Evolutionary conservation across 2,329 filamentous ascomycete species (phyloP).

Genomic region (Fusarium marasasianum): DNA sequence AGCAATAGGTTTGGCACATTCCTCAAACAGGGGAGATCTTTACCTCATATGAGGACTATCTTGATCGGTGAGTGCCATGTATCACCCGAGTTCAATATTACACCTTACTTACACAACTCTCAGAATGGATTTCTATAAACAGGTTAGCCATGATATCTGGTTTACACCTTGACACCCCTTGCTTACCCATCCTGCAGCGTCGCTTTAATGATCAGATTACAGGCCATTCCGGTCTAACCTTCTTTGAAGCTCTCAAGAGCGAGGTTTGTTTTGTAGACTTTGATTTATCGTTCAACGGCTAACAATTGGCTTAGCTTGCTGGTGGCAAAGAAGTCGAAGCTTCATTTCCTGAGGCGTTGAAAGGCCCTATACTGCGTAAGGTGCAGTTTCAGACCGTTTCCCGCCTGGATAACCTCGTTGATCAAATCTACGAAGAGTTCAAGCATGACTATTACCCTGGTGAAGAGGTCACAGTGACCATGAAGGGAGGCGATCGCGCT

Average conservation of each 20-base stretch:
- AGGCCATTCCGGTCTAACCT: slow-evolving; percentile 88
- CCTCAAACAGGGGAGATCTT: slow-evolving; percentile 91
- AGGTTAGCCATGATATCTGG: slow-evolving; percentile 63
- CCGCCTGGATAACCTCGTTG: slow-evolving; percentile 83
- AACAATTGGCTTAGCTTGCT: slow-evolving; percentile 62
- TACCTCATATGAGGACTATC: slow-evolving; percentile 85
- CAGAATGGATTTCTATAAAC: slow-evolving; percentile 93
- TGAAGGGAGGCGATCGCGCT: slow-evolving; percentile 73
- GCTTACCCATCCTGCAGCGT: slow-evolving; percentile 60
- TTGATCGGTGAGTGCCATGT: slow-evolving; percentile 72
- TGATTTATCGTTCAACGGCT: slow-evolving; percentile 5
- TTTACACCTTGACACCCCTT: neutral
- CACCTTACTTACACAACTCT: slow-evolving; percentile 23
- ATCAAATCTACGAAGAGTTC: slow-evolving; percentile 78
- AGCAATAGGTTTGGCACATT: slow-evolving; percentile 85
- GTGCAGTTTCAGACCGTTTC: slow-evolving; percentile 92
- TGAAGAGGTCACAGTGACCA: slow-evolving; percentile 79
- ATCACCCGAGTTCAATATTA: neutral
- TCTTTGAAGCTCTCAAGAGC: slow-evolving; percentile 91
- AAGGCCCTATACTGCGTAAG: slow-evolving; percentile 87
- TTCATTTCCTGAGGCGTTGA: slow-evolving; percentile 89
- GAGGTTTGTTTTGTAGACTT: slow-evolving; percentile 70
- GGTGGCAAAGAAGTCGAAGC: slow-evolving; percentile 91
- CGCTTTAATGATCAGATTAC: slow-evolving; percentile 97
- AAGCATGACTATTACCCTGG: slow-evolving; percentile 92